Conservation (phyloP, 164 flowering plant species). For the Macadamia tetraphylla region DNA sequence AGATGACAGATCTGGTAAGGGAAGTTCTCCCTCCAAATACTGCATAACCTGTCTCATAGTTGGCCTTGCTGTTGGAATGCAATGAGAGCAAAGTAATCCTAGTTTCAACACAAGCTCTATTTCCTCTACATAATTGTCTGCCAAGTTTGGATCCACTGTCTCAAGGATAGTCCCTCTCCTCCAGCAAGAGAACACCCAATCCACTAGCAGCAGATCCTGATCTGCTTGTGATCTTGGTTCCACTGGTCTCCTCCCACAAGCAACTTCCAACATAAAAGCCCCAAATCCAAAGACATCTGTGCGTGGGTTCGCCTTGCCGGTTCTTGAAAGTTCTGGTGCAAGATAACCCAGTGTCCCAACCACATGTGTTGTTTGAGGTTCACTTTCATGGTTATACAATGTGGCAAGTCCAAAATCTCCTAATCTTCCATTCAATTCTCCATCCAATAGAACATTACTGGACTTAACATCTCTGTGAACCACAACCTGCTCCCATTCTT, state of each 20-base stretch:
- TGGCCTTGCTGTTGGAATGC: no score
- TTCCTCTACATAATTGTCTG: background rate
- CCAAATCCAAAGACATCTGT: constrained; percentile 36
- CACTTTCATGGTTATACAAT: constrained; percentile 22
- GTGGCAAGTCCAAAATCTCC: constrained; percentile 37
- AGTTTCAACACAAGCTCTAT: constrained; percentile 19
- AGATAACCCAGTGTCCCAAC: constrained; percentile 35
- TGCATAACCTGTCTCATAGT: no score
- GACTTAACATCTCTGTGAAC: constrained; percentile 36
- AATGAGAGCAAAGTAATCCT: constrained; percentile 20
- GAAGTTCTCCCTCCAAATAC: no score
- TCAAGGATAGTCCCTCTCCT: background rate
- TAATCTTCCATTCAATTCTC: constrained; percentile 24
- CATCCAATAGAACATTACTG: constrained; percentile 30
- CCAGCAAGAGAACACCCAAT: constrained; percentile 16
- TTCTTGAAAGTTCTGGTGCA: constrained; percentile 27
- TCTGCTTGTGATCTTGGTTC: constrained; percentile 13
- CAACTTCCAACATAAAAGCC: constrained; percentile 29
- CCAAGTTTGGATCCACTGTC: background rate
- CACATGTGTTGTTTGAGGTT: constrained; percentile 23
- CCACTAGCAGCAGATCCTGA: constrained; percentile 20
- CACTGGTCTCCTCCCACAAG: constrained; percentile 31
- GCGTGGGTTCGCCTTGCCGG: constrained; percentile 26
- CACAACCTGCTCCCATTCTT: constrained; percentile 31
- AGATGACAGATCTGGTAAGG: no score